Conservation (phyloP, 345 rosid species). For the Gossypium anomalum region DNA sequence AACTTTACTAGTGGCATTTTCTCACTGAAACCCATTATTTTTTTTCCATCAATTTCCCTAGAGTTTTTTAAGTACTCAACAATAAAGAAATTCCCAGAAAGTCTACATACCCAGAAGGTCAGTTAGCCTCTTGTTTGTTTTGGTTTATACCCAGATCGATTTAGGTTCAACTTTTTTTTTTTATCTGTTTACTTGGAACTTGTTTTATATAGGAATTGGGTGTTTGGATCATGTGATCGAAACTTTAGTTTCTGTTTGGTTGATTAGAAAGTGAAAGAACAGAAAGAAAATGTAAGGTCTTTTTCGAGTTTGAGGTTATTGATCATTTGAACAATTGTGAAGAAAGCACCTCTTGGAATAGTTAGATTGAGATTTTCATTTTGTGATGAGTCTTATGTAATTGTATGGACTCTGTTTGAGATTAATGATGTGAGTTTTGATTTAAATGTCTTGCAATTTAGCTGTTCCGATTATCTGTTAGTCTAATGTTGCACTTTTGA, state of each 20-base stretch:
- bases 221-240: too few relatives aligned
- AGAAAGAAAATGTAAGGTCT: too few relatives aligned
- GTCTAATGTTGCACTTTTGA: background rate
- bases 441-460: background rate
- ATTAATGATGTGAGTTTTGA: background rate
- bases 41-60: background rate
- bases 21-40: background rate
- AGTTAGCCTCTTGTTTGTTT: background rate
- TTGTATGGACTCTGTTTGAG: background rate
- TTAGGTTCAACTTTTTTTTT: background rate
- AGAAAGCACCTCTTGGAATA: background rate
- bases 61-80: background rate
- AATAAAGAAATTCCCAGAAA: background rate
- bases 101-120: conserved; percentile 3
- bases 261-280: too few relatives aligned
- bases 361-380: background rate
- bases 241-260: too few relatives aligned
- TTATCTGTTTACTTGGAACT: background rate
- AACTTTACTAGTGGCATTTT: background rate
- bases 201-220: too few relatives aligned
- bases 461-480: background rate
- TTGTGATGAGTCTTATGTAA: background rate
- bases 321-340: background rate
- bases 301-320: background rate
- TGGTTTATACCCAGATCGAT: conserved; percentile 16